Evolutionary conservation across 2,329 filamentous ascomycete species (phyloP).

Genomic region (Lasiodiplodia sp.): DNA sequence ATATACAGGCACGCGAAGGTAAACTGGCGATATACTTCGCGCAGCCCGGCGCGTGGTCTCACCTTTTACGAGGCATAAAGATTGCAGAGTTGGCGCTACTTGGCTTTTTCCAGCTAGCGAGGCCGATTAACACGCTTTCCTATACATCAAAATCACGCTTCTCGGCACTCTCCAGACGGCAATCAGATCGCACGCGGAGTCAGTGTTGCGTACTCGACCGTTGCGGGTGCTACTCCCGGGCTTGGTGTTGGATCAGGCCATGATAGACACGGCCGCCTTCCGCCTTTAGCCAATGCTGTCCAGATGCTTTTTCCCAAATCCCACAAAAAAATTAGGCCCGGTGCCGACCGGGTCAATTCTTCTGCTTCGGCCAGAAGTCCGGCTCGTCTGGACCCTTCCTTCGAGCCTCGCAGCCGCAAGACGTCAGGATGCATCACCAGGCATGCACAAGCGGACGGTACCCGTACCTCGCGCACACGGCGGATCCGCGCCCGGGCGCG

Average conservation of each 20-base stretch:
- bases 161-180: slow-evolving; percentile 24
- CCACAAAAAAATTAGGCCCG: slow-evolving; percentile 25
- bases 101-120: not conserved
- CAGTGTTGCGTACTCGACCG: slow-evolving; percentile 17
- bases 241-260: slow-evolving; percentile 29
- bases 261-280: slow-evolving; percentile 24
- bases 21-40: slow-evolving; percentile 27
- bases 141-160: slow-evolving; percentile 25
- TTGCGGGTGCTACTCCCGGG: slow-evolving; percentile 25
- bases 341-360: slow-evolving; percentile 19
- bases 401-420: slow-evolving; percentile 16
- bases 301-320: slow-evolving; percentile 20
- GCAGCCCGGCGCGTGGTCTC: slow-evolving; percentile 16
- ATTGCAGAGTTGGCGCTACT: slow-evolving; percentile 24
- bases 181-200: slow-evolving; percentile 18
- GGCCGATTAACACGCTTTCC: slow-evolving; percentile 14
- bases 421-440: slow-evolving; percentile 24
- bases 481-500: slow-evolving; percentile 1
- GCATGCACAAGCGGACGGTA: slow-evolving; percentile 1
- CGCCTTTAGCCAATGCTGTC: slow-evolving; percentile 10
- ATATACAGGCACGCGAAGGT: slow-evolving; percentile 25
- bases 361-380: slow-evolving; percentile 27
- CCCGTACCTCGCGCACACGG: slow-evolving; percentile 17
- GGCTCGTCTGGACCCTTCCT: slow-evolving; percentile 23
- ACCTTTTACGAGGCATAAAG: slow-evolving; percentile 21